These are phyloP conservation scores for Diplodia sapinea DNA, from an alignment of 2,329 filamentous ascomycete species.

Conservation along the genomic window DNA sequence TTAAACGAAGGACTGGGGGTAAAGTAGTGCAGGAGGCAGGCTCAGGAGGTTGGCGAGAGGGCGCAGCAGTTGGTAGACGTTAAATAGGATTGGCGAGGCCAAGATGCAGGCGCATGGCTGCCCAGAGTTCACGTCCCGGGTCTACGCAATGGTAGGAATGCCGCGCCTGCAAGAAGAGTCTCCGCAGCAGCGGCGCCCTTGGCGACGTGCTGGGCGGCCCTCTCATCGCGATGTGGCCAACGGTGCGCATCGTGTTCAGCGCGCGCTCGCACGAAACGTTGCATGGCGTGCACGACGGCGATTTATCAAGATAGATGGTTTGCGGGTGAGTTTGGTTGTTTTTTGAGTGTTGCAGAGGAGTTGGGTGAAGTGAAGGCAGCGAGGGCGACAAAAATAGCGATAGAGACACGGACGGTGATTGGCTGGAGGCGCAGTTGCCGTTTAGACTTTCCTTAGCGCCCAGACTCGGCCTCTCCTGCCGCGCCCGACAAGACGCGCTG, in stretches of 20 bases:
- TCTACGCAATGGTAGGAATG: slow-evolving; percentile 15
- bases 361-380: background rate
- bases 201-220: slow-evolving; percentile 19
- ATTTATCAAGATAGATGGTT: too few relatives aligned
- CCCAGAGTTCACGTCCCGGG: slow-evolving; percentile 19
- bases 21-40: background rate
- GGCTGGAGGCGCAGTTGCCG: background rate
- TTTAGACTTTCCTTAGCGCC: slow-evolving; percentile 20
- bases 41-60: slow-evolving; percentile 12
- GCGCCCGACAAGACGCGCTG: slow-evolving; percentile 24
- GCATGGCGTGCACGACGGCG: background rate
- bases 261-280: background rate
- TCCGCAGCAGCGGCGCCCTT: slow-evolving; percentile 25
- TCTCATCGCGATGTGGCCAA: background rate
- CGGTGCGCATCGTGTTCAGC: background rate
- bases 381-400: slow-evolving; percentile 2
- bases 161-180: slow-evolving; percentile 18
- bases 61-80: background rate
- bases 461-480: slow-evolving; percentile 26
- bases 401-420: background rate
- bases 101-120: slow-evolving; percentile 10
- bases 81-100: slow-evolving; percentile 17
- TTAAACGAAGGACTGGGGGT: slow-evolving; percentile 24
- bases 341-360: background rate
- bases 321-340: background rate